Evolutionary conservation across 1,284 basidiomycete species (phyloP).

Genomic region (Ganoderma meredithae): DNA sequence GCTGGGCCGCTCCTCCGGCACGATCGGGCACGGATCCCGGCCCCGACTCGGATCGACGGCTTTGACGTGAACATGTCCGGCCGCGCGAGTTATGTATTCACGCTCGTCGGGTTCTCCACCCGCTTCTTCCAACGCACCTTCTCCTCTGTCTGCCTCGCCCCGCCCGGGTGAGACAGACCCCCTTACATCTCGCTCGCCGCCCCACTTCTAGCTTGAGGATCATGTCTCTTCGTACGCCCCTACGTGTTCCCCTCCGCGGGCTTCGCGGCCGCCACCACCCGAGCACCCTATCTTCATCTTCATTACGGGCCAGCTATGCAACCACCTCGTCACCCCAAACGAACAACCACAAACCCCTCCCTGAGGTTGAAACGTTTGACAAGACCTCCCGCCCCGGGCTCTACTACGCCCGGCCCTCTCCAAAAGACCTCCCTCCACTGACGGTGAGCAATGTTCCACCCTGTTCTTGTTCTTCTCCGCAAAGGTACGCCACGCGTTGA

Average conservation of each 20-base stretch:
- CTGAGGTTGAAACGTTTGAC: constrained; percentile 44
- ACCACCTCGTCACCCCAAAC: constrained; percentile 32
- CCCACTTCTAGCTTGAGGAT: too few relatives aligned
- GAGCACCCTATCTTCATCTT: constrained; percentile 9
- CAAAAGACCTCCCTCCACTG: constrained; percentile 52
- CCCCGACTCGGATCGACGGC: neutral
- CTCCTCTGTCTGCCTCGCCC: neutral
- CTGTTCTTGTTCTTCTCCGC: neutral
- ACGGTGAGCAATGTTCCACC: constrained; percentile 41
- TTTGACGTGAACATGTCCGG: neutral
- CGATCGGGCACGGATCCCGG: neutral
- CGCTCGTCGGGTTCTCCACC: neutral
- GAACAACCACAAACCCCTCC: constrained; percentile 34
- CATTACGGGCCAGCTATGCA: constrained; percentile 22
- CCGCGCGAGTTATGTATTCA: neutral
- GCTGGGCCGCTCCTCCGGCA: neutral
- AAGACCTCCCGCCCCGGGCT: constrained; percentile 43
- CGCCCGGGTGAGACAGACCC: neutral
- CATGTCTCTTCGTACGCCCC: constrained; percentile 26
- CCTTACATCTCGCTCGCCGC: neutral
- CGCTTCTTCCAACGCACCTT: neutral
- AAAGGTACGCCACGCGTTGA: neutral
- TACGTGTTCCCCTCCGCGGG: constrained; percentile 20
- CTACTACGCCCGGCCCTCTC: constrained; percentile 45
- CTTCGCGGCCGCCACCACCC: constrained; percentile 1